Evolutionary conservation across 306 rosid genomes (phyloP), one percentile per base, ranked within the genome.

Genomic region (Mimosa bimucronata): DNA sequence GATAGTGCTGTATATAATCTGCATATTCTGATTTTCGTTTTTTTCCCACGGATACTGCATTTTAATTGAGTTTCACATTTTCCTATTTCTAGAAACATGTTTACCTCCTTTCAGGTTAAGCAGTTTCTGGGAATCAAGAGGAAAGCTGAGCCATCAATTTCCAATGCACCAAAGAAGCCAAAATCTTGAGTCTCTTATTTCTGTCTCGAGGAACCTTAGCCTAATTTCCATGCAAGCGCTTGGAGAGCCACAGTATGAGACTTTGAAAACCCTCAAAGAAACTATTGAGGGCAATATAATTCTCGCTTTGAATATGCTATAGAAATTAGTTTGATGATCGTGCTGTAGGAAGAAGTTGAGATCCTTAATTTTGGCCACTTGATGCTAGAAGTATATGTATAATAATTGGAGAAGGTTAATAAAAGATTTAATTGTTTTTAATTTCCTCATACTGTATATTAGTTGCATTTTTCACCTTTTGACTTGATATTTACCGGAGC

Each of bases 101-200:
- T 62, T 55, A 16, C 38, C 6, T 80, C 42, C 10, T 70, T 78
- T 81, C 89, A 92, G 98, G 98, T 92, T 19, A 97, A 94, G 81
- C 95, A 92, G 82, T 94, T 88, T 84, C 86, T 94, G 82, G 97
- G 98, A 74, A 92, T 94, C 46, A 94, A 92, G 90, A 91, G 97
- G 81, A 91, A 92, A 86, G 89, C 89, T 5, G 97, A 92, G 71
- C 52, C 91, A 37, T 53, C 87, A 60, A 85, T 68, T 83, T 81
- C 90, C 1, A 93, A 91, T 55, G 42, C 82, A 26, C 58, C 88
- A 1, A 92, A 91, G 83, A 94, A 85, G 87, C 78, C 91, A 3
- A 94, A 91, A 84, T 29, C 90, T 76, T 92, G 90, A 91, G 38
- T 34, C 5, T 6, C 38, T 34, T 34, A 34, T 34, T n/a, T n/a